Evolutionary conservation across 2,329 filamentous ascomycete species (phyloP), one percentile per base, ranked within the genome.

Genomic region (Aspergillus tanneri): DNA sequence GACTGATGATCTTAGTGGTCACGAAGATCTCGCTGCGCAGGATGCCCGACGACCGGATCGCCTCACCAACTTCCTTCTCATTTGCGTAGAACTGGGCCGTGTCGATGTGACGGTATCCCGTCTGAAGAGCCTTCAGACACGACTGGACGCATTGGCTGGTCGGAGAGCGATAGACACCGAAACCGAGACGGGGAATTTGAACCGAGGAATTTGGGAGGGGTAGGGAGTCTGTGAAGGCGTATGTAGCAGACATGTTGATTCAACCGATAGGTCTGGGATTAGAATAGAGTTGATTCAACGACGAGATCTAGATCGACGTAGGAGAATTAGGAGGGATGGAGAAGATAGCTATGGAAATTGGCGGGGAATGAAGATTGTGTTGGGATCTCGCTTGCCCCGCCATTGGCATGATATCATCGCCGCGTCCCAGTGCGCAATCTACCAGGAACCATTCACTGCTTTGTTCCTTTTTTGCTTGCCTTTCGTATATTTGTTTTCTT

Each of bases 71-170:
- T 61, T 85, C 76, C 10, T 69, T 63, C 61, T 90, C 87, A 58
- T 90, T 90, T 43, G 69, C 78, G 65, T 90, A 90, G 65, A 81
- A 81, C 61, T 85, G 82, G 0, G 86, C 87, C 0, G 76, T 77
- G 57, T 80, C 78, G 50, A 82, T 78, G 61, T 80, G 77, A 14
- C 76, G 66, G 64, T 80, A 80, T 12, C 78, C 78, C 1, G 66
- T 63, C 47, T 77, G 65, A 21, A 80, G 57, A 1, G 84, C 86
- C 36, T 74, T 73, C 3, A 81, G 70, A 55, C 80, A 83, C 1
- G 85, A 84, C 25, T 75, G 63, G 8, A 77, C 72, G 65, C 83
- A 87, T 52, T 75, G 72, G 34, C 77, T 63, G 28, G 73, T 64
- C 2, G 75, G 74, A 5, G 83, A 82, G 50, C 77, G 79, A 69